These are phyloP conservation scores for Talaromyces proteolyticus DNA, from an alignment of 495 filamentous ascomycete genomes.

Conservation along the genomic window DNA sequence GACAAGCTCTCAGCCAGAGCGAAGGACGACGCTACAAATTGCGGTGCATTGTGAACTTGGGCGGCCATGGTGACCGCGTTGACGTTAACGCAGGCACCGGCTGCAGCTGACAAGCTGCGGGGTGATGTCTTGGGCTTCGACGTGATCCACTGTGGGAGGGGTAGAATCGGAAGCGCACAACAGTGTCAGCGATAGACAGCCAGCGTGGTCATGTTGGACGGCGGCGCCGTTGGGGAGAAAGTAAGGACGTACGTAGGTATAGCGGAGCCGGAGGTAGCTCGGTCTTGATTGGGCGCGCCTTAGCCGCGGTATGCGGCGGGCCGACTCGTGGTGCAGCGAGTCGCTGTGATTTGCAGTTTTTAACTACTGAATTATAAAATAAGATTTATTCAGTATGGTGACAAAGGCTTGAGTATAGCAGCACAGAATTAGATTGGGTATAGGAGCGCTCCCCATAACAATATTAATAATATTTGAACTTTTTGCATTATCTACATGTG, in stretches of 20 bases:
- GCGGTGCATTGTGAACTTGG: background rate
- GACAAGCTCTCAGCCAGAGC: background rate
- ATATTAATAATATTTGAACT: no score
- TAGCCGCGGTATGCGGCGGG: background rate
- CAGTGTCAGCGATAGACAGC: background rate
- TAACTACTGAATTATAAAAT: no score
- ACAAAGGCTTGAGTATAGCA: no score
- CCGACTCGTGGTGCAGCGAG: background rate
- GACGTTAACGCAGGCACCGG: background rate
- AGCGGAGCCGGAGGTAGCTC: background rate
- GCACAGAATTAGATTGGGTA: no score
- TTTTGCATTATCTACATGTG: background rate
- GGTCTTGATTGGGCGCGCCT: background rate
- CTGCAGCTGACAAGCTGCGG: background rate
- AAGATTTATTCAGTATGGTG: no score
- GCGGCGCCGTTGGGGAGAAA: background rate
- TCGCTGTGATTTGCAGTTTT: background rate
- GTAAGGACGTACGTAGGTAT: no score
- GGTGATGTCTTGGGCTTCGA: background rate
- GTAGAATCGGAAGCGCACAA: background rate
- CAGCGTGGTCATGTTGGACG: background rate
- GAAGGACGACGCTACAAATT: background rate
- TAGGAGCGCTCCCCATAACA: no score
- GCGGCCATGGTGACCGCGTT: background rate
- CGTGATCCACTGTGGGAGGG: background rate